A percentile compares a stretch with the other conserved stretches of the same genome.
These are phyloP conservation scores for Paracorniculantispora psalliotae DNA, from an alignment of 2,329 filamentous ascomycete species.

Conservation along the genomic window DNA sequence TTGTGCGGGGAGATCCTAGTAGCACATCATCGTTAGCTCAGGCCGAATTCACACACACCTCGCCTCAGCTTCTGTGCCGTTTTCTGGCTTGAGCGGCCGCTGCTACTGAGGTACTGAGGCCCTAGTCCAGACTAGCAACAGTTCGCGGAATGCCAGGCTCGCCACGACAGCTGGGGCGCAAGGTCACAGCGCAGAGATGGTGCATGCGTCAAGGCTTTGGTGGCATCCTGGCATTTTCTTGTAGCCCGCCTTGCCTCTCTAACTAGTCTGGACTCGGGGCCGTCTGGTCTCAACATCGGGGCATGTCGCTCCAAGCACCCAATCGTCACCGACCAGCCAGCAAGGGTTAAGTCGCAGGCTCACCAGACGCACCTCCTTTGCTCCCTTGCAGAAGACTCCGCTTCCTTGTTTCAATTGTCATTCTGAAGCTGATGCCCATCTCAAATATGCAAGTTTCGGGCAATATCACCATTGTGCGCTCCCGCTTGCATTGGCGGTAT, in stretches of 20 bases:
- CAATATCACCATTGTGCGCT: background rate
- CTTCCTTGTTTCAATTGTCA: background rate
- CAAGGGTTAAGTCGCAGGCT: background rate
- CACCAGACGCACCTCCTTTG: background rate
- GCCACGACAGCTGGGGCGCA: background rate
- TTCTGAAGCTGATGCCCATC: background rate
- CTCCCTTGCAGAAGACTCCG: background rate
- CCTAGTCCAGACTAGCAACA: background rate
- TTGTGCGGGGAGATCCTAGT: slow-evolving; percentile 8
- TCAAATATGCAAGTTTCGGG: background rate
- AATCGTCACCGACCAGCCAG: background rate
- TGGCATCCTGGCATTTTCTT: background rate
- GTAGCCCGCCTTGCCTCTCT: background rate
- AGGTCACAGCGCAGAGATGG: background rate
- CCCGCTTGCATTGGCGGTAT: background rate
- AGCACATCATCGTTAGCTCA: slow-evolving; percentile 3
- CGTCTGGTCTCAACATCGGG: background rate
- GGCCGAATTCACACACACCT: background rate
- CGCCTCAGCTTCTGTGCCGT: background rate
- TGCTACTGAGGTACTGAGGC: background rate
- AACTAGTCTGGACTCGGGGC: background rate
- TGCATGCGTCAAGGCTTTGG: background rate
- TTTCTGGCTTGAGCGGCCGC: background rate
- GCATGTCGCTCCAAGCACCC: background rate
- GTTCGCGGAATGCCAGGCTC: background rate